Evolutionary conservation across 2,329 filamentous ascomycete species (phyloP), one percentile per base, ranked within the genome.

Genomic region (Sporothrix brunneoviolacea): DNA sequence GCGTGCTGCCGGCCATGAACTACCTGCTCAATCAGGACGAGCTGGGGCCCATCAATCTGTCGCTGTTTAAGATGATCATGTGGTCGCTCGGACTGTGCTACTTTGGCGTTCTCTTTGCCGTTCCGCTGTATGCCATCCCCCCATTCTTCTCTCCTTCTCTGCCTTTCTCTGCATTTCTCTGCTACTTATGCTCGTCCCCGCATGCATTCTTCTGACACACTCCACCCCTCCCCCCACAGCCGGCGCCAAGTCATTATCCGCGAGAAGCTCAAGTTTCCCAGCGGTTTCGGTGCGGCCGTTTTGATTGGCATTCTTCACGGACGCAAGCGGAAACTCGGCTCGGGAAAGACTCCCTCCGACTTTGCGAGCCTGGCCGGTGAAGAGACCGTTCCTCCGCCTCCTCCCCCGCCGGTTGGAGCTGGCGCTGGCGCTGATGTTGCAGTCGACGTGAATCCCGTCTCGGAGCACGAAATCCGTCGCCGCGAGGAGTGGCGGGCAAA

Each of bases 101-200:
- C 62, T 98, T 98, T 64, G 93, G 93, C 0, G 93, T 97, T 1
- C 84, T 97, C 1, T 97, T 98, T 70, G 93, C 91, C 0, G 91
- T 98, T 13, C 93, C 93, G 1, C 64, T 97, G 74, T 77, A 64
- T 15, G 50, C 53, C 21, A 22, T 47, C 9, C n/a, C 15, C 28
- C 40, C 28, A n/a, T 16, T 8, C 12, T 21, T 33, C 5, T 16
- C 32, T 43, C 33, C 16, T 19, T 13, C 4, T 5, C 15, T 33
- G 21, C 8, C 12, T 36, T 12, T 16, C 28, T 32, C 21, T 50
- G 30, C 22, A 54, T 35, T 15, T n/a, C 36, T 10, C 7, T 33
- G 24, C 24, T 28, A 28, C 10, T 10, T 28, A 10, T 28, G 5
- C 6, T 28, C 10, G 6, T 28, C 24, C 24, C 24, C 24, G 5